Evolutionary conservation across 176 grass and related monocot genomes (phyloP).

Genomic region (Saccharum officinarum): DNA sequence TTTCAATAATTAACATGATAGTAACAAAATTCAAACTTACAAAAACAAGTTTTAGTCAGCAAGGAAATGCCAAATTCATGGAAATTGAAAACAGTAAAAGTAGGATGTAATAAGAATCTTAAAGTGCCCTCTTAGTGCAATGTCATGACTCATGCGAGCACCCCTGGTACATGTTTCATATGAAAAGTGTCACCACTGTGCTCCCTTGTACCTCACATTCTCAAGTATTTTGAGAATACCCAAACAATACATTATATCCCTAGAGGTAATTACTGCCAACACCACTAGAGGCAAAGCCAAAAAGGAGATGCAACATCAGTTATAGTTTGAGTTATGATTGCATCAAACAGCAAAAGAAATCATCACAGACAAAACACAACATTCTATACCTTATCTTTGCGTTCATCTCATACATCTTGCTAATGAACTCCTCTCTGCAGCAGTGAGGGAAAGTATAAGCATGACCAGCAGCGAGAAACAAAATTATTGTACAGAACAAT

Average conservation of each 20-base stretch:
- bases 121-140: neutral
- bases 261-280: neutral
- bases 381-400: slow-evolving; percentile 64
- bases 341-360: neutral
- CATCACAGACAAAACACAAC: neutral
- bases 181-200: neutral
- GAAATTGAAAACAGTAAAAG: neutral
- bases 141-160: neutral
- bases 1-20: neutral
- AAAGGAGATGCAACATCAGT: neutral
- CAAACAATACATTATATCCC: neutral
- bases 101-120: neutral
- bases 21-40: neutral
- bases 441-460: neutral
- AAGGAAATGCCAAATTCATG: slow-evolving; percentile 10
- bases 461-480: neutral
- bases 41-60: neutral
- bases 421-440: slow-evolving; percentile 66
- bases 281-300: neutral
- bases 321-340: neutral
- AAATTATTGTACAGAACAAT: neutral
- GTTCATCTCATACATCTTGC: slow-evolving; percentile 68
- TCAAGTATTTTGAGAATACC: neutral
- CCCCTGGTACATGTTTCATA: neutral
- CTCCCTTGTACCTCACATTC: neutral